These are phyloP conservation scores for Neotropicomus parvogracilis DNA, from an alignment of 1,284 basidiomycete species.

Conservation along the genomic window DNA sequence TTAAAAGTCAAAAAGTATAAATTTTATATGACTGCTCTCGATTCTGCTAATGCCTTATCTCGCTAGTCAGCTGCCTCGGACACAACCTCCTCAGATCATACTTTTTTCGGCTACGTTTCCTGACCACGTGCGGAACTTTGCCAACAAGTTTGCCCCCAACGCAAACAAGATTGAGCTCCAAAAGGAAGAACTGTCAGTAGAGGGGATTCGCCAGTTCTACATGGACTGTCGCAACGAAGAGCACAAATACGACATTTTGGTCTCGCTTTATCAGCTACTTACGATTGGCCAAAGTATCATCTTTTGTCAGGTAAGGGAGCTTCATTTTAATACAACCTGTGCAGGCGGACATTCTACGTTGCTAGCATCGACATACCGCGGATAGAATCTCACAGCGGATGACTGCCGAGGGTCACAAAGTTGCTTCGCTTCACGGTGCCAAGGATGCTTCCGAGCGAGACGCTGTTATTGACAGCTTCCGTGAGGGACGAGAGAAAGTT, in stretches of 20 bases:
- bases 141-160: slow-evolving; percentile 86
- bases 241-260: slow-evolving; percentile 95
- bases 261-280: slow-evolving; percentile 85
- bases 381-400: slow-evolving; percentile 91
- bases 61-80: slow-evolving; percentile 62
- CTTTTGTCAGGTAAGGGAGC: slow-evolving; percentile 75
- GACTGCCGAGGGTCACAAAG: slow-evolving; percentile 92
- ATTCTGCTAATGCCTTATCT: slow-evolving; percentile 8
- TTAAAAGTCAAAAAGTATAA: slow-evolving; percentile 84
- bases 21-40: neutral
- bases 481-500: slow-evolving; percentile 95
- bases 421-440: slow-evolving; percentile 93
- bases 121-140: slow-evolving; percentile 87
- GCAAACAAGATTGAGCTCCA: slow-evolving; percentile 97
- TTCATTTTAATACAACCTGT: neutral
- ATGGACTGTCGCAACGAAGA: slow-evolving; percentile 90
- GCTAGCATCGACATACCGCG: slow-evolving; percentile 83
- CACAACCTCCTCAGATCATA: slow-evolving; percentile 72
- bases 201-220: slow-evolving; percentile 96
- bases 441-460: slow-evolving; percentile 91
- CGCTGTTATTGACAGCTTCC: slow-evolving; percentile 90
- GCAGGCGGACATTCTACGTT: slow-evolving; percentile 5
- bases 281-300: slow-evolving; percentile 98
- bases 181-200: slow-evolving; percentile 91
- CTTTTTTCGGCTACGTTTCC: slow-evolving; percentile 99